phyloP scores from a whole-genome alignment of 2,329 filamentous ascomycete species.

The Alternaria dauci region DNA sequence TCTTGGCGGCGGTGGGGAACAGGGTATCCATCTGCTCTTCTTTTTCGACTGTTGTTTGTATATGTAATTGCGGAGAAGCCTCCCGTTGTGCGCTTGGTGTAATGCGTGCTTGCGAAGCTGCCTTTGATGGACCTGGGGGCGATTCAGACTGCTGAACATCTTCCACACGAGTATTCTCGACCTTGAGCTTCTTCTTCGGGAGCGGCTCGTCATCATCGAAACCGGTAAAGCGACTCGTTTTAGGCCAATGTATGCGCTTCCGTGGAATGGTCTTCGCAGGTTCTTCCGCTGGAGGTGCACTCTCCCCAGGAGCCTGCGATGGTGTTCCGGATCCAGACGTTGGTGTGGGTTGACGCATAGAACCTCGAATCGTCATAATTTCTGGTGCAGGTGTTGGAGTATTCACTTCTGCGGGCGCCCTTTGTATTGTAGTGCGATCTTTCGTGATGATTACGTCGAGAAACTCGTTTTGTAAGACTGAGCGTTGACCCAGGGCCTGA shows the following conservation, averaged over 20 bases:
- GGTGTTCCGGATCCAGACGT: slow-evolving; percentile 25
- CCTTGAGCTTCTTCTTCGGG: slow-evolving; percentile 37
- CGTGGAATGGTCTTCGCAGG: slow-evolving; percentile 36
- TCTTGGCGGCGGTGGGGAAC: slow-evolving; percentile 76
- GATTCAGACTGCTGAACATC: slow-evolving; percentile 31
- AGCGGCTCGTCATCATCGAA: slow-evolving; percentile 68
- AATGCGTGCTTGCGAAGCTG: slow-evolving; percentile 26
- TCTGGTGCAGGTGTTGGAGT: slow-evolving; percentile 31
- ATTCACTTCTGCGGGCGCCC: slow-evolving; percentile 63
- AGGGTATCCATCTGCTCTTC: slow-evolving; percentile 73
- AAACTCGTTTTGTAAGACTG: slow-evolving; percentile 90
- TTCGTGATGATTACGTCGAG: slow-evolving; percentile 87
- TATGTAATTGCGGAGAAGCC: slow-evolving; percentile 42
- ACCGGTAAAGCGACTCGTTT: slow-evolving; percentile 70
- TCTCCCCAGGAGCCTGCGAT: slow-evolving; percentile 30
- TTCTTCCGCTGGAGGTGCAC: slow-evolving; percentile 26
- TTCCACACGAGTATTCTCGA: slow-evolving; percentile 38
- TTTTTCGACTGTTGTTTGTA: slow-evolving; percentile 48
- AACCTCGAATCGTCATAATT: slow-evolving; percentile 19
- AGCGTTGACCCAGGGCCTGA: slow-evolving; percentile 76
- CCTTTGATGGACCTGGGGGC: slow-evolving; percentile 2
- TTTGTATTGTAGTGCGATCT: slow-evolving; percentile 75
- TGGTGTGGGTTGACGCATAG: slow-evolving; percentile 27
- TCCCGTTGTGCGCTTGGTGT: slow-evolving; percentile 34
- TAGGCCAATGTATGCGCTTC: slow-evolving; percentile 47